Percentiles rank a stretch among this genome's conserved stretches.
These are phyloP conservation scores for Angophora floribunda DNA, from an alignment of 345 rosid species.

Conservation along the genomic window DNA sequence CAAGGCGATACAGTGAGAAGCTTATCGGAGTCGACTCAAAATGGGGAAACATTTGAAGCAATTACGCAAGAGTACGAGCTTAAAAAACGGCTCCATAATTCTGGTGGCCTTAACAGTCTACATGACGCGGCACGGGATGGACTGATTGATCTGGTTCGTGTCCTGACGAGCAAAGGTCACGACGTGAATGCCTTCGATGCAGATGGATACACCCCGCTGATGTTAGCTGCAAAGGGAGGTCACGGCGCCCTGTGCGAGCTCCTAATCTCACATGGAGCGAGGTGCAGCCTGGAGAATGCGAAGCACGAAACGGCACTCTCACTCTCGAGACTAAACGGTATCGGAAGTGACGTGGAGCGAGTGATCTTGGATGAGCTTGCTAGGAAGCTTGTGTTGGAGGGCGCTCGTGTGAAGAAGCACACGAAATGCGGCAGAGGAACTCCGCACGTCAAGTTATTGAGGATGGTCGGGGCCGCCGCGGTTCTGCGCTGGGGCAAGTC, in stretches of 20 bases:
- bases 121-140: constrained; percentile 46
- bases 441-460: constrained; percentile 33
- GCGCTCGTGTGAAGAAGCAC: constrained; percentile 39
- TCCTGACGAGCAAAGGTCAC: constrained; percentile 15
- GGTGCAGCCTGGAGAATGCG: constrained; percentile 15
- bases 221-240: constrained; percentile 54
- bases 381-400: constrained; percentile 30
- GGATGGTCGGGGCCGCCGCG: constrained; percentile 27
- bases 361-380: constrained; percentile 47
- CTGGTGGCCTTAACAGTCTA: constrained; percentile 29
- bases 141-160: constrained; percentile 21
- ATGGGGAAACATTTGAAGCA: constrained; percentile 18
- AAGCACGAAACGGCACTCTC: constrained; percentile 45
- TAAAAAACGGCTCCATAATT: constrained; percentile 8
- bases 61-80: constrained; percentile 33
- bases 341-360: constrained; percentile 6
- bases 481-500: constrained; percentile 52
- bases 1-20: constrained; percentile 30
- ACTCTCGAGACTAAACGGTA: constrained; percentile 15
- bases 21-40: constrained; percentile 12
- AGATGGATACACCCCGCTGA: constrained; percentile 47
- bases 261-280: constrained; percentile 33
- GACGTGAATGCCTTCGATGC: constrained; percentile 40
- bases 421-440: constrained; percentile 48
- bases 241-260: constrained; percentile 23